These are phyloP conservation scores for Aspergillus udagawae DNA, from an alignment of 2,329 filamentous ascomycete species.

Conservation along the genomic window DNA sequence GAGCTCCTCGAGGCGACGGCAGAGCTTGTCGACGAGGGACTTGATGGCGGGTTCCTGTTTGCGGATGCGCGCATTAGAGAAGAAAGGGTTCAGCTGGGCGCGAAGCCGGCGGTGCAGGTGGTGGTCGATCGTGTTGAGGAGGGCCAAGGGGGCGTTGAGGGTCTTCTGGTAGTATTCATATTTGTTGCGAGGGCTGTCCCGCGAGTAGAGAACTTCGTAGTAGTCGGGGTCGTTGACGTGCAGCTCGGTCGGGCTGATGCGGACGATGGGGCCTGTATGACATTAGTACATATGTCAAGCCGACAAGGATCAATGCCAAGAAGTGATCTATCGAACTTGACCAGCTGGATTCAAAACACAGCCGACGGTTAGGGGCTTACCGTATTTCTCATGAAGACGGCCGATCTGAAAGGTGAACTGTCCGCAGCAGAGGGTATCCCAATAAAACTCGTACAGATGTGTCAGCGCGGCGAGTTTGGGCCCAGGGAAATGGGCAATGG, in stretches of 20 bases:
- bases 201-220: conserved; percentile 28
- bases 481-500: conserved; percentile 22
- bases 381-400: conserved; percentile 22
- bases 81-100: conserved; percentile 34
- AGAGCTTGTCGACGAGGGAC: conserved; percentile 21
- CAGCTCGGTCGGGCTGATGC: conserved; percentile 30
- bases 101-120: conserved; percentile 29
- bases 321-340: neutral
- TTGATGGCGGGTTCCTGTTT: conserved; percentile 21
- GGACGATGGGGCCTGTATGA: conserved; percentile 28
- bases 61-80: conserved; percentile 27
- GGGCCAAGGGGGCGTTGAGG: conserved; percentile 26
- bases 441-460: conserved; percentile 25
- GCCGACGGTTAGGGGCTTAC: conserved; percentile 6
- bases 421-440: conserved; percentile 20
- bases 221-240: conserved; percentile 28
- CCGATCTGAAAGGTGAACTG: conserved; percentile 20
- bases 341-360: neutral
- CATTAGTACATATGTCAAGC: neutral
- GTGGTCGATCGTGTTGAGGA: conserved; percentile 30
- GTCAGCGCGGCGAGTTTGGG: conserved; percentile 21
- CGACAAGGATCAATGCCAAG: neutral
- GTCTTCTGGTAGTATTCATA: conserved; percentile 24
- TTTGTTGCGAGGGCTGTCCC: conserved; percentile 28
- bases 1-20: conserved; percentile 18